These are phyloP conservation scores for Fusarium albosuccineum DNA, from an alignment of 2,329 filamentous ascomycete genomes.

Conservation along the genomic window DNA sequence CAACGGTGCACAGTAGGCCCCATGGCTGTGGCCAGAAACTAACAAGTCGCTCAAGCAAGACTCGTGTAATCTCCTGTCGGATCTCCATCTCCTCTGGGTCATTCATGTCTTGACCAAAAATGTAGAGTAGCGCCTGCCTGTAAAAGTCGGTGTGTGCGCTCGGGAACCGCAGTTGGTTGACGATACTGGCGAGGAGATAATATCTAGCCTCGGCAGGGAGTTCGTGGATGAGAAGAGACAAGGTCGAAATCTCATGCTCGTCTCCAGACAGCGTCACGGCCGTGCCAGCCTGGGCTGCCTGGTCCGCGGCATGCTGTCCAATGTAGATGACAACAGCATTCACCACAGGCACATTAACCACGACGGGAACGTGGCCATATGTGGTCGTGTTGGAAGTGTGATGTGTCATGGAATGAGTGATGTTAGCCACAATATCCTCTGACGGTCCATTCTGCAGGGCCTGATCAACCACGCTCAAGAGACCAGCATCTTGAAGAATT, in stretches of 20 bases:
- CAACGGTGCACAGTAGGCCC: conserved; percentile 89
- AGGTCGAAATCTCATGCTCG: conserved; percentile 72
- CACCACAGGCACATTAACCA: conserved; percentile 77
- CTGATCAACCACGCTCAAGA: conserved; percentile 71
- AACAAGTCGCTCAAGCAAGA: conserved; percentile 88
- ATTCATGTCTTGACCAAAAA: conserved; percentile 82
- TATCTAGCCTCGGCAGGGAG: conserved; percentile 84
- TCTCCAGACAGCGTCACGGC: conserved; percentile 61
- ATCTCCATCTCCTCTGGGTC: conserved; percentile 84
- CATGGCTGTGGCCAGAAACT: conserved; percentile 95
- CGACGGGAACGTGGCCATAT: conserved; percentile 75
- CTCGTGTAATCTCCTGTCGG: conserved; percentile 89
- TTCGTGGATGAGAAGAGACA: conserved; percentile 82
- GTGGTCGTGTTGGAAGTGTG: conserved; percentile 69
- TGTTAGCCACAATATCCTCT: conserved; percentile 80
- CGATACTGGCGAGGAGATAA: conserved; percentile 84
- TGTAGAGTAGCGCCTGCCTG: conserved; percentile 83
- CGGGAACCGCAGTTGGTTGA: conserved; percentile 92
- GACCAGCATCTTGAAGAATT: conserved; percentile 66
- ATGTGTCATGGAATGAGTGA: conserved; percentile 79
- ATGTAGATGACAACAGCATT: conserved; percentile 89
- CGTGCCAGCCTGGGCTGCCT: conserved; percentile 69
- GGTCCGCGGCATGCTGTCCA: conserved; percentile 77
- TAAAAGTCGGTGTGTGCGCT: conserved; percentile 95
- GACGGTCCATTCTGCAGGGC: conserved; percentile 72